Percentiles rank a stretch among this genome's conserved stretches.
phyloP scores from a whole-genome alignment of 139 green algal species.

The Chlamydomonas schloesseri region DNA sequence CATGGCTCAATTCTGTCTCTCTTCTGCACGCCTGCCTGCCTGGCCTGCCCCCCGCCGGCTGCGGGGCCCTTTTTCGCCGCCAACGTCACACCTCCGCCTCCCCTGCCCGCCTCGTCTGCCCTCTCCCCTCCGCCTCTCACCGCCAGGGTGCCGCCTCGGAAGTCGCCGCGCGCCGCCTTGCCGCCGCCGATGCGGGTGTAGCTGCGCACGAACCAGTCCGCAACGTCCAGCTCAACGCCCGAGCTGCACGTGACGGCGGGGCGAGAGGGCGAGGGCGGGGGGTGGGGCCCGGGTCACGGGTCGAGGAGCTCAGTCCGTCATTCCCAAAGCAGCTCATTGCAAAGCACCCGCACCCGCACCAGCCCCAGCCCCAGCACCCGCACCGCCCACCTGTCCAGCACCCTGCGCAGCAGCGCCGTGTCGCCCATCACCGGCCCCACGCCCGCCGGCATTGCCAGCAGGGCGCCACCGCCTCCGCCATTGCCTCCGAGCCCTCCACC shows the following conservation, averaged over 20 bases:
- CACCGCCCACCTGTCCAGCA: neutral
- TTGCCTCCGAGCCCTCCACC: too few relatives aligned
- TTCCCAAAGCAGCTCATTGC: too few relatives aligned
- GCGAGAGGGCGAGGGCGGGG: neutral
- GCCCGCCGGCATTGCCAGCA: too few relatives aligned
- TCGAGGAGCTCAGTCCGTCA: too few relatives aligned
- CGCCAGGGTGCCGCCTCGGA: neutral
- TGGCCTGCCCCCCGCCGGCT: too few relatives aligned
- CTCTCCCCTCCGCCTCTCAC: neutral
- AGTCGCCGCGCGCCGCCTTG: neutral
- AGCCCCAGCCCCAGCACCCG: neutral
- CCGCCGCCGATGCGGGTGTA: neutral
- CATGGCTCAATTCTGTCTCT: too few relatives aligned
- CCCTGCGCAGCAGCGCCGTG: neutral
- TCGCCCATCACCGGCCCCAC: slow-evolving; percentile 15
- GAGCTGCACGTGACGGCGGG: neutral
- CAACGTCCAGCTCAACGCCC: neutral
- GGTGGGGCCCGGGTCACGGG: too few relatives aligned
- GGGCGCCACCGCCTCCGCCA: too few relatives aligned
- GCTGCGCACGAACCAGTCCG: slow-evolving; percentile 8
- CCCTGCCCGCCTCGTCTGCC: too few relatives aligned
- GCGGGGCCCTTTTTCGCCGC: too few relatives aligned
- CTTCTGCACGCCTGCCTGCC: too few relatives aligned
- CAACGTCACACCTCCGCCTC: too few relatives aligned
- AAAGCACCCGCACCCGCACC: neutral